Evolutionary conservation across 129 eudicot genomes (phyloP).

Genomic region (Lactuca saligna): DNA sequence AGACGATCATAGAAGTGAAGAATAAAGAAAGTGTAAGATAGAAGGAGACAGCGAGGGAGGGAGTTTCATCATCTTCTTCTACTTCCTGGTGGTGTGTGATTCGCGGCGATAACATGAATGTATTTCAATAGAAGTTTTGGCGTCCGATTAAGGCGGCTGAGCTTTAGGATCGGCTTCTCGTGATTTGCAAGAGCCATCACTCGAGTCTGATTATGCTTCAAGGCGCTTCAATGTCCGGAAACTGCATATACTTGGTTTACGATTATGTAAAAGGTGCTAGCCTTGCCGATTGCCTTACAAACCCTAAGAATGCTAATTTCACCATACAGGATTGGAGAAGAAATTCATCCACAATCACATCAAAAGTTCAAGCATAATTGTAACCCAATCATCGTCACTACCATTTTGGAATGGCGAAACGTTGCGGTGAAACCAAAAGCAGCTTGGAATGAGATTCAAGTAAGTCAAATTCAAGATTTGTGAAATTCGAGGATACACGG

Average conservation of each 20-base stretch:
- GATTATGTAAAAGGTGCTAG: conserved; percentile 59
- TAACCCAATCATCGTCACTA: conserved; percentile 31
- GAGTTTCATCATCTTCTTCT: conserved; percentile 60
- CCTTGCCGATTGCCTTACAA: too few species aligned
- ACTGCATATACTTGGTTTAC: conserved; percentile 68
- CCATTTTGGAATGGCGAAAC: conserved; percentile 89
- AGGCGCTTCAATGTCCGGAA: conserved; percentile 73
- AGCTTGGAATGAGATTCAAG: too few species aligned
- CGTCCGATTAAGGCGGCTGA: conserved; percentile 42
- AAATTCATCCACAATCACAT: too few species aligned
- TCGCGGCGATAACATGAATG: conserved; percentile 46
- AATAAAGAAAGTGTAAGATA: too few species aligned
- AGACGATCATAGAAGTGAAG: too few species aligned
- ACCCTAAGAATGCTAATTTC: too few species aligned
- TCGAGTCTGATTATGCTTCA: conserved; percentile 55
- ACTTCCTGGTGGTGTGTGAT: conserved; percentile 65
- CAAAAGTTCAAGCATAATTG: conserved; percentile 58
- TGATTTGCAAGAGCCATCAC: conserved; percentile 74
- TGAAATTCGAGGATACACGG: conserved; percentile 68
- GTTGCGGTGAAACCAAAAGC: conserved; percentile 64
- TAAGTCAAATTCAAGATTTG: conserved; percentile 32
- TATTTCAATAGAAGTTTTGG: conserved; percentile 62
- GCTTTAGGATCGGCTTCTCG: conserved; percentile 41
- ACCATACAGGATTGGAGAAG: too few species aligned
- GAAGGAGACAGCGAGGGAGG: too few species aligned